phyloP scores from a whole-genome alignment of 2,329 filamentous ascomycete genomes.

The Colletotrichum sp. region DNA sequence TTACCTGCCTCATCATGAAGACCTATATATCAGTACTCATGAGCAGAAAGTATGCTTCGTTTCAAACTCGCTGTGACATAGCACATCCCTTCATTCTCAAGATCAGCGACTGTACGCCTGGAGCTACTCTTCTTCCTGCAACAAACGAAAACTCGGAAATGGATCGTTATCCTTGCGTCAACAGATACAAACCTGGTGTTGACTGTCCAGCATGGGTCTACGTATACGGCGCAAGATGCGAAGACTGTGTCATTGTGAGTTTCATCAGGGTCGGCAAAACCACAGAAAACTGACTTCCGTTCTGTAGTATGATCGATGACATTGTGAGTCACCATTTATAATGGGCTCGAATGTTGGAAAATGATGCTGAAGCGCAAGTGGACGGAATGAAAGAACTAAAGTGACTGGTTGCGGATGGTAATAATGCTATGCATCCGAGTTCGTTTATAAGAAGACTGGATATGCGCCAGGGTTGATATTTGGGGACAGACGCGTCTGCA shows the following conservation, averaged over 20 bases:
- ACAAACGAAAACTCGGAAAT: neutral
- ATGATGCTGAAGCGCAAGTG: neutral
- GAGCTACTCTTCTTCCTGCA: neutral
- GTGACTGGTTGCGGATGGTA: too few relatives aligned
- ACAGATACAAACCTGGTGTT: neutral
- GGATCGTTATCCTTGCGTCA: neutral
- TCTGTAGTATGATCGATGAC: neutral
- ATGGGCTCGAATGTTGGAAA: neutral
- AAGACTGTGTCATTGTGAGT: neutral
- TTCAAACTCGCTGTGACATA: neutral
- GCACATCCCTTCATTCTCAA: fast-evolving
- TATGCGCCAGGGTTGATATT: too few relatives aligned
- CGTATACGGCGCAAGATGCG: neutral
- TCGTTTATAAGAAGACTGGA: too few relatives aligned
- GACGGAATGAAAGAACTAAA: neutral
- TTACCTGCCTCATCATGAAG: neutral
- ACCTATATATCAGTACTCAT: neutral
- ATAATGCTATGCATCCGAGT: too few relatives aligned
- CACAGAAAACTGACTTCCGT: neutral
- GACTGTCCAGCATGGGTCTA: neutral
- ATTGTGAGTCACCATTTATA: neutral
- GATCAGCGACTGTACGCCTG: fast-evolving
- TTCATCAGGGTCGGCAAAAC: neutral
- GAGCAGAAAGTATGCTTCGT: neutral
- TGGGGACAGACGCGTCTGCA: too few relatives aligned